phyloP scores from a whole-genome alignment of 768 basidiomycete genomes.

The Boletellus ananiceps region DNA sequence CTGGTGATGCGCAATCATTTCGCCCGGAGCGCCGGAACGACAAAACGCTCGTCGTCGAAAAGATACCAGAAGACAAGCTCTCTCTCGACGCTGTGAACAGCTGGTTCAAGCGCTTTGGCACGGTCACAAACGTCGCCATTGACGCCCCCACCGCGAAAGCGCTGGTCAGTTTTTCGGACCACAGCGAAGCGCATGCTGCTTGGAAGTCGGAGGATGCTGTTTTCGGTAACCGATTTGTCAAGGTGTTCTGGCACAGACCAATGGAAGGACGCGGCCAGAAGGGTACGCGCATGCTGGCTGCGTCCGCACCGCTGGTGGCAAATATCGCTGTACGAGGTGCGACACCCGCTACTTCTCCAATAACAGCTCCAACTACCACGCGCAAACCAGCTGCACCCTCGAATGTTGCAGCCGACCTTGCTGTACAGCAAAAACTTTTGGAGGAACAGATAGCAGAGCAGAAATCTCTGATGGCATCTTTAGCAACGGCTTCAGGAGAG shows the following conservation, averaged over 20 bases:
- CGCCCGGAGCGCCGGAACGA: constrained; percentile 63
- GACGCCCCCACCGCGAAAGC: constrained; percentile 74
- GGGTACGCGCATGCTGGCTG: constrained; percentile 75
- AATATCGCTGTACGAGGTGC: constrained; percentile 49
- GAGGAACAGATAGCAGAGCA: constrained; percentile 87
- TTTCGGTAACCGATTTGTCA: constrained; percentile 91
- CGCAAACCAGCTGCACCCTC: constrained; percentile 38
- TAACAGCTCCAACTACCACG: constrained; percentile 23
- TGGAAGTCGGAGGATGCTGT: constrained; percentile 96
- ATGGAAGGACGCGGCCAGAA: constrained; percentile 85
- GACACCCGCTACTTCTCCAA: constrained; percentile 42
- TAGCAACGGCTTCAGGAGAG: constrained; percentile 57
- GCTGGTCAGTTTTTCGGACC: constrained; percentile 79
- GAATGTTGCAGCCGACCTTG: constrained; percentile 47
- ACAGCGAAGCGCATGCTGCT: constrained; percentile 80
- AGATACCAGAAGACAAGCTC: constrained; percentile 84
- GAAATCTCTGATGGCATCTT: constrained; percentile 72
- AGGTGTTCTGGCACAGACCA: constrained; percentile 92
- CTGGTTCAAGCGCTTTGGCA: constrained; percentile 92
- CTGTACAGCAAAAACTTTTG: constrained; percentile 68
- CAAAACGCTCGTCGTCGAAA: constrained; percentile 89
- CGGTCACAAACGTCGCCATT: constrained; percentile 87
- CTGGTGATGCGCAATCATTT: constrained; percentile 61
- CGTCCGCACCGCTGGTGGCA: constrained; percentile 72
- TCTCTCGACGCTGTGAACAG: constrained; percentile 71